phyloP scores from a whole-genome alignment of 345 rosid genomes.

The Heritiera littoralis region DNA sequence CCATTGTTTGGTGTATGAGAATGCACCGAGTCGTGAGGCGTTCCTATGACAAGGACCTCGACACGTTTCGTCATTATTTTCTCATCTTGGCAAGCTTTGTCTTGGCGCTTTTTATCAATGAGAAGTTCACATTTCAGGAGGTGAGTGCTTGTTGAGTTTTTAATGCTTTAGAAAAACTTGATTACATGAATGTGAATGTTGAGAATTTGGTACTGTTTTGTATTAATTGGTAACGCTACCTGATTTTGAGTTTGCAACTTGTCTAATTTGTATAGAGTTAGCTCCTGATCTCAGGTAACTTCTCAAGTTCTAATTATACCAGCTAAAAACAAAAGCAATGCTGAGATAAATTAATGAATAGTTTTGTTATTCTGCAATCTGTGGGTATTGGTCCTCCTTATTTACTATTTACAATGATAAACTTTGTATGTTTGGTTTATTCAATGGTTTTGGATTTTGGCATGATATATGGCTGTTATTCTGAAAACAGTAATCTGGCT shows the following conservation, averaged over 20 bases:
- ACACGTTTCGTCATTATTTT: slow-evolving; percentile 80
- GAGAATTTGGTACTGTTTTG: background rate
- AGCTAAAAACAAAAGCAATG: background rate
- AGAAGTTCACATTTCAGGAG: slow-evolving; percentile 82
- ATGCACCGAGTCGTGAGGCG: slow-evolving; percentile 62
- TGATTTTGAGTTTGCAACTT: background rate
- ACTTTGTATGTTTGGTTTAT: background rate
- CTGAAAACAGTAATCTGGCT: background rate
- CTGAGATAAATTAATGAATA: background rate
- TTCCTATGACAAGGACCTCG: slow-evolving; percentile 77
- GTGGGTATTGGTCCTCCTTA: background rate
- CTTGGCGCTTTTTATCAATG: slow-evolving; percentile 64
- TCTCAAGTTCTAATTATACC: background rate
- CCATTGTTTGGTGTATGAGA: slow-evolving; percentile 94
- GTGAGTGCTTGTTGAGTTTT: slow-evolving; percentile 32
- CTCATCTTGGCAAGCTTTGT: slow-evolving; percentile 55
- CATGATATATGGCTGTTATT: background rate
- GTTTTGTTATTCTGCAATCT: background rate
- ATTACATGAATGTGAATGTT: too few relatives aligned
- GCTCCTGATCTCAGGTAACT: background rate
- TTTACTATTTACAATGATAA: background rate
- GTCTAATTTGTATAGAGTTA: background rate
- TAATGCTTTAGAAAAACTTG: background rate
- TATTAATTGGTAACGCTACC: background rate
- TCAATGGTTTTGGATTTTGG: background rate